Percentiles rank a stretch among this genome's conserved stretches.
Evolutionary conservation across 495 filamentous ascomycete genomes (phyloP).

Genomic region (Endocarpon pusillum): DNA sequence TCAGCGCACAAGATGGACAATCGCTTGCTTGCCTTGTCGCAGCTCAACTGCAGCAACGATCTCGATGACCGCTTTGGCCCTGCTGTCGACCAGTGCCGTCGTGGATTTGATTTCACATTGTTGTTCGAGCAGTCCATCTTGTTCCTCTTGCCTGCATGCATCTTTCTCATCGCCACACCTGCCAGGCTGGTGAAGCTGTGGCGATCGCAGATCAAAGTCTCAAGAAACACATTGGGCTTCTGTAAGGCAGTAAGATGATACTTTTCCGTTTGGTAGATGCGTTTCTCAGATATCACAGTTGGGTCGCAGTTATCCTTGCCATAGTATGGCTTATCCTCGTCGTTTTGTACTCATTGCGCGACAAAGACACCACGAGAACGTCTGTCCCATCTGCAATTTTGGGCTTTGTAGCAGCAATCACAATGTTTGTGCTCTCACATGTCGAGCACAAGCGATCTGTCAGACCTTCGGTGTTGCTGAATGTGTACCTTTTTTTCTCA

Average conservation of each 20-base stretch:
- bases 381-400: constrained; percentile 32
- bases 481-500: constrained; percentile 12
- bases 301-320: constrained; percentile 13
- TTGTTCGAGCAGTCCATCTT: constrained; percentile 41
- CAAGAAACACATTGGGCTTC: not conserved
- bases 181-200: constrained; percentile 28
- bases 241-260: not conserved
- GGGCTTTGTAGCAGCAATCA: constrained; percentile 21
- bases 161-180: constrained; percentile 31
- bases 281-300: not conserved
- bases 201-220: constrained; percentile 29
- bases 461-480: constrained; percentile 15
- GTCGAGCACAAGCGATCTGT: constrained; percentile 22
- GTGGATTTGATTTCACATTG: constrained; percentile 39
- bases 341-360: constrained; percentile 28
- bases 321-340: constrained; percentile 29
- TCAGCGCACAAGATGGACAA: too few relatives aligned
- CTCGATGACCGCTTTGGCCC: not conserved
- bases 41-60: too few relatives aligned
- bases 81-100: not conserved
- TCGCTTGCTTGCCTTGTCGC: too few relatives aligned
- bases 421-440: constrained; percentile 20
- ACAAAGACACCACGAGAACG: constrained; percentile 14
- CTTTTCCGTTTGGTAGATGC: not conserved
- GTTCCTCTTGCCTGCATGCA: constrained; percentile 27